Conservation (phyloP, 2,329 filamentous ascomycete species). For the Sporothrix globosa region DNA sequence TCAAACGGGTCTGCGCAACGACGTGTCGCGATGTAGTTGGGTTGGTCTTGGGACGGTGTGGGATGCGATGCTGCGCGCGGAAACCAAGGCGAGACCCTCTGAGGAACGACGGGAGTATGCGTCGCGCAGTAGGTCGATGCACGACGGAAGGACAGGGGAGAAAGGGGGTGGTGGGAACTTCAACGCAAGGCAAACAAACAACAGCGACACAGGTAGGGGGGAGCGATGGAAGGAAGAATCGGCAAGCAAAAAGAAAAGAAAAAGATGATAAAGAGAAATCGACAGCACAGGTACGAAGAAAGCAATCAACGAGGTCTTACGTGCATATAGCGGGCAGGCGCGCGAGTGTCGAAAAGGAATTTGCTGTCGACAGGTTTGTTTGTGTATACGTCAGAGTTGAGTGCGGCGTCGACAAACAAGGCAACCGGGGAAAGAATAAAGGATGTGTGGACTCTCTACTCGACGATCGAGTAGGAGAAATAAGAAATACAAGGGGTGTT, state of each 20-base stretch:
- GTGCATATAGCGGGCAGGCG: conserved; percentile 55
- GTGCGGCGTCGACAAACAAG: conserved; percentile 18
- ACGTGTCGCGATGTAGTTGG: conserved; percentile 67
- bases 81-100: conserved; percentile 36
- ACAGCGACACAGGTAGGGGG: neutral
- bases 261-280: neutral
- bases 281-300: conserved; percentile 6
- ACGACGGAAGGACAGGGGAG: conserved; percentile 43
- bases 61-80: conserved; percentile 41
- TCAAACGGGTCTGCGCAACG: conserved; percentile 55
- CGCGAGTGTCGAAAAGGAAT: conserved; percentile 31
- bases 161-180: conserved; percentile 2
- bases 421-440: conserved; percentile 25
- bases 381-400: conserved; percentile 17
- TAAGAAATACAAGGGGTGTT: conserved; percentile 25
- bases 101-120: conserved; percentile 41
- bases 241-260: neutral
- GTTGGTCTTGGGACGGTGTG: conserved; percentile 42
- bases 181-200: neutral
- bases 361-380: neutral
- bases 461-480: conserved; percentile 23
- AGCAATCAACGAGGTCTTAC: conserved; percentile 40
- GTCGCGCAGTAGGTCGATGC: conserved; percentile 47
- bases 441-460: conserved; percentile 29
- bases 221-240: neutral